These are phyloP conservation scores for Aspergillus floridensis DNA, from an alignment of 2,329 filamentous ascomycete species.

Conservation along the genomic window DNA sequence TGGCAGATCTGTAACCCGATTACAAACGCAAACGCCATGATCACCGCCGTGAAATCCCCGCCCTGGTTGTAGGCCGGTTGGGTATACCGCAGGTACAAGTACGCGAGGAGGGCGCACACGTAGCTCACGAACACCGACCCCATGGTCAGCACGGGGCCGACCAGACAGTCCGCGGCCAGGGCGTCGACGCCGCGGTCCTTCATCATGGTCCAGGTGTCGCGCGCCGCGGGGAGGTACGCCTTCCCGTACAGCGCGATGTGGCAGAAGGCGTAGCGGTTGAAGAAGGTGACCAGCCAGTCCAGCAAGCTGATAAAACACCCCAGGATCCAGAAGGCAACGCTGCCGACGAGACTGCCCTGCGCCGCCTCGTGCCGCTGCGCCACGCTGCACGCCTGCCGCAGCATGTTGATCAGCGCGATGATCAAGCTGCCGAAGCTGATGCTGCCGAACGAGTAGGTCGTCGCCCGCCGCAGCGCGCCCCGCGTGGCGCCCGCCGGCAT, in stretches of 20 bases:
- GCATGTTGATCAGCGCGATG: conserved; percentile 80
- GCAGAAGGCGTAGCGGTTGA: conserved; percentile 90
- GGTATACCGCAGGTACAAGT: conserved; percentile 82
- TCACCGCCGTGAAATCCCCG: conserved; percentile 66
- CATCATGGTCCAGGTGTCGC: conserved; percentile 88
- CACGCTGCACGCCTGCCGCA: conserved; percentile 79
- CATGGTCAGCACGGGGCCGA: conserved; percentile 69
- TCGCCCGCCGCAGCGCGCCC: conserved; percentile 74
- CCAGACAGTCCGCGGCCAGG: conserved; percentile 82
- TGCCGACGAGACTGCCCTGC: conserved; percentile 66
- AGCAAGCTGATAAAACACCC: conserved; percentile 73
- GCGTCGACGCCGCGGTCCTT: conserved; percentile 89
- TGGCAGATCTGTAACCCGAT: conserved; percentile 88
- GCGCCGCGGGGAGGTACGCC: conserved; percentile 78
- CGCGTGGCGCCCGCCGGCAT: conserved; percentile 77
- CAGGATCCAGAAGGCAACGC: conserved; percentile 69
- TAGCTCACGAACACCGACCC: conserved; percentile 82
- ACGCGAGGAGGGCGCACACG: conserved; percentile 74
- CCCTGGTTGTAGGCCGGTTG: conserved; percentile 74
- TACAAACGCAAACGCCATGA: conserved; percentile 82
- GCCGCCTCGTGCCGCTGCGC: conserved; percentile 64
- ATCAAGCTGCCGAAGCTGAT: conserved; percentile 83
- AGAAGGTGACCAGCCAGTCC: conserved; percentile 81
- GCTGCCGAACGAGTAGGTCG: conserved; percentile 90
- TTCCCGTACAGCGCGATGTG: conserved; percentile 94